Evolutionary conservation across 2,329 filamentous ascomycete genomes (phyloP).

Genomic region (Fusarium agapanthi): DNA sequence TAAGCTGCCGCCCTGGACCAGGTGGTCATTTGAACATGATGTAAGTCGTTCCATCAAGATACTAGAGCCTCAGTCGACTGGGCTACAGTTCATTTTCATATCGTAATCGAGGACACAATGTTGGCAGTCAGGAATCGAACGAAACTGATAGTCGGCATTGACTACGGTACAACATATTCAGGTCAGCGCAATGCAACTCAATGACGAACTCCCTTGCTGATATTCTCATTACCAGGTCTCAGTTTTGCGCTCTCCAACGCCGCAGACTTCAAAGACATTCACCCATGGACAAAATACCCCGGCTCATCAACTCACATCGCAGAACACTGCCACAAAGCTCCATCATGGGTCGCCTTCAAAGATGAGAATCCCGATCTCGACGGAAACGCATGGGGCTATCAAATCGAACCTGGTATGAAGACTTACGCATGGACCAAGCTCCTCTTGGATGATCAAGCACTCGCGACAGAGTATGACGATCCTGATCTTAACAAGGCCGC

Average conservation of each 20-base stretch:
- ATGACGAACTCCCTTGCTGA: accelerated
- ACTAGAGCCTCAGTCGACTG: accelerated
- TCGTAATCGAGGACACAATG: accelerated
- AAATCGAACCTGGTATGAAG: background rate
- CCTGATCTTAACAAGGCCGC: background rate
- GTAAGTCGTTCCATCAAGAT: background rate
- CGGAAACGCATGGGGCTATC: background rate
- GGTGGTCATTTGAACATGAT: background rate
- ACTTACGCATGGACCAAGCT: background rate
- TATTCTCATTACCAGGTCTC: background rate
- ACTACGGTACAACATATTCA: background rate
- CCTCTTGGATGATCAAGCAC: background rate
- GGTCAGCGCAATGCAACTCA: background rate
- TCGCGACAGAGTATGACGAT: background rate
- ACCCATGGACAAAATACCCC: background rate
- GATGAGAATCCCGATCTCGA: background rate
- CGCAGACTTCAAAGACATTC: background rate
- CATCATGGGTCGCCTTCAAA: background rate
- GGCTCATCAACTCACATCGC: background rate
- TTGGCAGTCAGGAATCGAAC: background rate
- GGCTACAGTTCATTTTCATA: accelerated
- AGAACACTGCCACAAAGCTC: background rate
- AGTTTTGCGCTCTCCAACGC: background rate
- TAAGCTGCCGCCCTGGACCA: background rate
- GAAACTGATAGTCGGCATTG: background rate